Evolutionary conservation across 2,329 filamentous ascomycete species (phyloP).

Genomic region (Monilinia fructicola): DNA sequence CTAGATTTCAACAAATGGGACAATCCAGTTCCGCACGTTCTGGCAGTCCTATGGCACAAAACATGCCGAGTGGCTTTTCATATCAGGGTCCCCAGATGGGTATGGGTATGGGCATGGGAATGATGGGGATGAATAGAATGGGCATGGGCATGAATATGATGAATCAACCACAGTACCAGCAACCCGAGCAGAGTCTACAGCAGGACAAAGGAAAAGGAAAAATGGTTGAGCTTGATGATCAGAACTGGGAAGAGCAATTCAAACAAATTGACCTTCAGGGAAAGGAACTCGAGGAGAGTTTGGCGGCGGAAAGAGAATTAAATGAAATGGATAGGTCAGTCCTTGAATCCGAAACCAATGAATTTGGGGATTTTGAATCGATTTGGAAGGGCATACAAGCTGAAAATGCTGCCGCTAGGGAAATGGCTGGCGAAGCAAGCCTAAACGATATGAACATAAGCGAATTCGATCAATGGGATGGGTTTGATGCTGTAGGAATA

Average conservation of each 20-base stretch:
- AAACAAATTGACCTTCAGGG: constrained; percentile 74
- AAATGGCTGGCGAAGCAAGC: constrained; percentile 67
- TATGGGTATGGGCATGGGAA: constrained; percentile 43
- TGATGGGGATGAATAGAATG: constrained; percentile 61
- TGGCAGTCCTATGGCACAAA: constrained; percentile 56
- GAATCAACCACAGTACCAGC: constrained; percentile 45
- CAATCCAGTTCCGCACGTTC: constrained; percentile 53
- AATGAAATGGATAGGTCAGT: constrained; percentile 86
- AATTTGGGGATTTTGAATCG: constrained; percentile 85
- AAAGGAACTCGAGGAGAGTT: constrained; percentile 47
- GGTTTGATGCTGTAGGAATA: constrained; percentile 67
- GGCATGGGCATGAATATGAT: constrained; percentile 54
- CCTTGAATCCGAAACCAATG: constrained; percentile 68
- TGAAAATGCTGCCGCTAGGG: constrained; percentile 67
- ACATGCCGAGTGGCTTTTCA: constrained; percentile 47
- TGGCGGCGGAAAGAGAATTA: constrained; percentile 60
- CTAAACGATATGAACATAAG: constrained; percentile 58
- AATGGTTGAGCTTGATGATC: constrained; percentile 89
- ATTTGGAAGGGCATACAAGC: constrained; percentile 82
- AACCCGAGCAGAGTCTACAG: constrained; percentile 46
- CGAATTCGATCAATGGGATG: constrained; percentile 78
- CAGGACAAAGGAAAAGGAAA: constrained; percentile 79
- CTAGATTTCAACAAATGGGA: constrained; percentile 76
- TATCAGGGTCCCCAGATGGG: constrained; percentile 58
- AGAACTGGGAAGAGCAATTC: constrained; percentile 96